Conservation (phyloP, 495 filamentous ascomycete species). For the Neohortaea acidophila region DNA sequence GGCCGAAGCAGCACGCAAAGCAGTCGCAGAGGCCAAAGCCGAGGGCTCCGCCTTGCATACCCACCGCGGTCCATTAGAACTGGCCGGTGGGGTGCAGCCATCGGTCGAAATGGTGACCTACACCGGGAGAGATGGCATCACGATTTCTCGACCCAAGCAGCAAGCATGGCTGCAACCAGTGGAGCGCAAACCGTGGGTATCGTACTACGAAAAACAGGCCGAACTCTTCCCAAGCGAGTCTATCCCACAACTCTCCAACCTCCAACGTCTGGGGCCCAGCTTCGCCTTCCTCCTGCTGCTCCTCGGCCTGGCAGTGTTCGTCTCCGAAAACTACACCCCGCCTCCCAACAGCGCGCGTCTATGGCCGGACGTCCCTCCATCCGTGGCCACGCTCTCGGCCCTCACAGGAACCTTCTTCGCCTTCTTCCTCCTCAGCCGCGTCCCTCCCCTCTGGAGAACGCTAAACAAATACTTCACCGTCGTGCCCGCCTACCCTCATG, state of each 20-base stretch:
- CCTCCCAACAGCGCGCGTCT: constrained; percentile 43
- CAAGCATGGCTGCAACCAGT: constrained; percentile 6
- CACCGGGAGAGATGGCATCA: constrained; percentile 3
- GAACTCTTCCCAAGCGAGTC: constrained; percentile 10
- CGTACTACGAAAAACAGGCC: constrained; percentile 20
- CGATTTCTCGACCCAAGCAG: neutral
- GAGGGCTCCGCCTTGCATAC: constrained; percentile 2
- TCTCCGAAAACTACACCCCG: constrained; percentile 47
- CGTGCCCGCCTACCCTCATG: constrained; percentile 50
- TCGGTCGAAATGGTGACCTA: constrained; percentile 2
- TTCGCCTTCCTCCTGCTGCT: constrained; percentile 40
- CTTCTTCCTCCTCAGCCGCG: constrained; percentile 49
- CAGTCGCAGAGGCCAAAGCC: constrained; percentile 3
- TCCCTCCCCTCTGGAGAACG: constrained; percentile 53
- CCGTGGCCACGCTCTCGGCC: constrained; percentile 57
- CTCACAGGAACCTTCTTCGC: constrained; percentile 51
- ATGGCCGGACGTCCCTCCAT: constrained; percentile 59
- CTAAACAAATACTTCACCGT: constrained; percentile 69
- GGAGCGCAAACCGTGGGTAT: constrained; percentile 18
- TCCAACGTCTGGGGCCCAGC: constrained; percentile 51
- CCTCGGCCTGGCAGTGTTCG: constrained; percentile 36
- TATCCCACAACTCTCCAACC: constrained; percentile 14
- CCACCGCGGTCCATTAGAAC: constrained; percentile 12
- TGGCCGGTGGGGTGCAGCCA: constrained; percentile 13
- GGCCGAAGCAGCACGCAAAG: constrained; percentile 5